Base-by-base conservation (phyloP, 768 basidiomycete species). In the Lactarius hatsudake region DNA sequence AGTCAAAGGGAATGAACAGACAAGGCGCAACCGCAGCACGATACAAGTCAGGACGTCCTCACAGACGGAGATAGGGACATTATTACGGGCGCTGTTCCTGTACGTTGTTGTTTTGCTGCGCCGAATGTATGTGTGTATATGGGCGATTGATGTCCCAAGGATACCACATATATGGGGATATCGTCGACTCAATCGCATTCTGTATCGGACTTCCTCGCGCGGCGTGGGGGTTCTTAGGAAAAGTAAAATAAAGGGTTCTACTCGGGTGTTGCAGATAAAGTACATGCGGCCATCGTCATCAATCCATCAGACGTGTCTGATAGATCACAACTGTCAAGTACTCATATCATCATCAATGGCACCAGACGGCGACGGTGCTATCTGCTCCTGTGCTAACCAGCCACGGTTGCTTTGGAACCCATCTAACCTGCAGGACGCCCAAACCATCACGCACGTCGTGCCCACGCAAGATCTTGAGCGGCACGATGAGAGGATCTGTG, bases 401-500 rank as follows among this genome's bases (percentile, higher is more conserved):
- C 97, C 96, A 98, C 62, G 96, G 95, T 68, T 95, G 89, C 69
- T 86, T 86, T 72, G 82, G 86, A 67, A 90, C 91, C 96, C 97
- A 99, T 75, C 83, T 87, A 65, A 96, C 81, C 74, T 94, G 91
- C 66, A 98, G 82, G 62, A 98, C 96, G 45, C 97, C 97, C 28
- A 98, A 83, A 1, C 91, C 92, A 36, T 96, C 93, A 67, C 79
- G 84, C 62, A 98, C 79, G 55, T 84, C 81, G 77, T 98, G 97
- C n/a, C 96, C 97, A 40, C 92, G 83, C 56, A 99, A 82, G 61
- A 98, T 96, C 79, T 98, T 98, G 73, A 99, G 81, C 23, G 97
- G 97, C 1, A 99, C 96, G 72, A 99, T 98, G 66, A 98, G 81
- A 38, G 97, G 96, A 78, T 99, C 96, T 55, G 93, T 96, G 87